Evolutionary conservation across 1,284 basidiomycete species (phyloP).

Genomic region (Lignosus rhinocerotis): DNA sequence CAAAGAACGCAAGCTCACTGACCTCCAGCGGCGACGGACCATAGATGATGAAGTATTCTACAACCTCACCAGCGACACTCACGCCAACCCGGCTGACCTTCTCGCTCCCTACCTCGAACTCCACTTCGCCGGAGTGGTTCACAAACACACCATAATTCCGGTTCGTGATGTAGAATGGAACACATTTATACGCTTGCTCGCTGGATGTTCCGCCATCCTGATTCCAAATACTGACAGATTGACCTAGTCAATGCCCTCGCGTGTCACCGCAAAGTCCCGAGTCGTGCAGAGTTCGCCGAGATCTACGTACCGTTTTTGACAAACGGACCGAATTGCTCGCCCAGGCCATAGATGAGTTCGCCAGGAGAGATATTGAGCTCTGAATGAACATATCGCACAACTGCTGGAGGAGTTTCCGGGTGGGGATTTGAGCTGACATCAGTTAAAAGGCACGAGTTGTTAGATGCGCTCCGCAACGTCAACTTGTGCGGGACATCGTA

Average conservation of each 20-base stretch:
- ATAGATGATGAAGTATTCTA: conserved; percentile 74
- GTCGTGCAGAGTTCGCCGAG: not conserved
- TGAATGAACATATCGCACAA: conserved; percentile 61
- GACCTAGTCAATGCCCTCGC: conserved; percentile 39
- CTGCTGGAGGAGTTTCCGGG: conserved; percentile 44
- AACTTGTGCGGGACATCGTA: conserved; percentile 67
- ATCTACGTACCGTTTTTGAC: conserved; percentile 65
- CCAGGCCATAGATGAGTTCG: conserved; percentile 72
- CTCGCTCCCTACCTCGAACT: conserved; percentile 73
- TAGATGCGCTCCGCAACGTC: conserved; percentile 59
- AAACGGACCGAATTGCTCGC: conserved; percentile 73
- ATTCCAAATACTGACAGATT: conserved; percentile 69
- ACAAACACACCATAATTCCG: conserved; percentile 75
- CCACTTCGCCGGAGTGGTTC: conserved; percentile 76
- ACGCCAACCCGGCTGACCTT: conserved; percentile 72
- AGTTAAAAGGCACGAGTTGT: conserved; percentile 58
- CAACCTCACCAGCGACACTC: conserved; percentile 60
- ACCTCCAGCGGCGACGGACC: conserved; percentile 64
- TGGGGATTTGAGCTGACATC: conserved; percentile 60
- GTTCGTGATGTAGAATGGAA: conserved; percentile 73
- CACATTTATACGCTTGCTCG: conserved; percentile 75
- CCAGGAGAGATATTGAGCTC: conserved; percentile 71
- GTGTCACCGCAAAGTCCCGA: conserved; percentile 1
- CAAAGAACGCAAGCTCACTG: conserved; percentile 17
- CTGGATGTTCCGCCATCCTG: conserved; percentile 71